Base-by-base conservation (phyloP, 2,329 filamentous ascomycete species). In the Biscogniauxia sp. region DNA sequence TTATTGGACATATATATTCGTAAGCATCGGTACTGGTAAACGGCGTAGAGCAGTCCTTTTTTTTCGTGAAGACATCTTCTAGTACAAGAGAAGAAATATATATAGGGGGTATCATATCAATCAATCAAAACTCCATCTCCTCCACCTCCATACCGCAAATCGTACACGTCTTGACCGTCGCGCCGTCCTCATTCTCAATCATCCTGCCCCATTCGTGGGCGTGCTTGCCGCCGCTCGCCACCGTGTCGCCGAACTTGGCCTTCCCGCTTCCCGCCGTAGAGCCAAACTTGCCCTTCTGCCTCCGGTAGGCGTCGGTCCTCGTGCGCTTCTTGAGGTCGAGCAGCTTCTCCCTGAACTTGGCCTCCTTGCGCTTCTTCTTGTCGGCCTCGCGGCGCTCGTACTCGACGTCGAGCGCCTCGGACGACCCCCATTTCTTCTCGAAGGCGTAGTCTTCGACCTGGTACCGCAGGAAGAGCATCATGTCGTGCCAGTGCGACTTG, bases 381-480 rank as follows among this genome's bases (percentile, higher is more conserved):
- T 95, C 89, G 2, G 79, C 78, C 72, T 93, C 88, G 19, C 94
- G 84, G 64, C 85, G 85, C 74, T 90, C 91, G 69, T 95, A 98
- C 77, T 98, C 94, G 5, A 85, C 91, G 72, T 98, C 95, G 4
- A 98, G 78, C 0, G 88, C 90, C 71, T 95, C 93, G 0, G 91
- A 77, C 0, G 89, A 92, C 0, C 95, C 95, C 95, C 95, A 99
- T 78, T 97, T 97, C 66, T 86, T 87, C 1, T 83, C 76, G 69
- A 98, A 89, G 0, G 94, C 95, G 72, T 97, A 97, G 59, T 93
- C 92, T 73, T 99, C 95, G 1, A 99, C 91, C 73, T 99, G 95
- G 62, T 87, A 96, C 0, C 95, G 89, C 20, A 99, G 81, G 73
- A 95, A 99, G 2, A 99, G 84, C 89, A 97, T 97, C 95, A 99